Base-by-base conservation (phyloP, 2,329 filamentous ascomycete genomes). In the Fusarium ambrosium region DNA sequence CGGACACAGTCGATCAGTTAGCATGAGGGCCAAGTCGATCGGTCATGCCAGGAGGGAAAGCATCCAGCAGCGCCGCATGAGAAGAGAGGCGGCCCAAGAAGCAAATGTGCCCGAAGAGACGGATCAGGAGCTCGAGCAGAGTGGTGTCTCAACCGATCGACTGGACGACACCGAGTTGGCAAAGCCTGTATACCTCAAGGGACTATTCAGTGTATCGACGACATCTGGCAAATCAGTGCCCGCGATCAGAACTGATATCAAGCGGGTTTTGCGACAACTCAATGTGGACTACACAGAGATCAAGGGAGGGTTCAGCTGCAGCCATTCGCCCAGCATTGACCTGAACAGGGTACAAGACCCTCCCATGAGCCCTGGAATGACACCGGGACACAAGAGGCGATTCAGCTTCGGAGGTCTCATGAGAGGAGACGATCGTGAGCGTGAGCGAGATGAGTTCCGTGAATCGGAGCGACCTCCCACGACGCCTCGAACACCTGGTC, bases 101-200 rank as follows among this genome's bases (percentile, higher is more conserved):
- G 91, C 92, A 22, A 94, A 97, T 77, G 93, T 98, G 3, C 94
- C 94, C 0, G 96, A 98, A 82, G 97, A 98, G 84, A 97, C 95
- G 0, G 95, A 97, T 79, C 90, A 92, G 59, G 95, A 98, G 67
- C 85, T 94, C 29, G 89, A 91, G 68, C 86, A 87, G 37, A 92
- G 89, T 68, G 89, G 89, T 4, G 83, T 88, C 32, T 92, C 91
- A 10, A 90, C 88, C 2, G 91, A 92, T 45, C 85, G 89, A 27
- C 82, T 92, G 11, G 89, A 91, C 71, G 91, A 90, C 76, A 92
- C 93, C 6, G 95, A 97, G 76, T 90, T 96, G 70, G 92, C 96
- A 63, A 98, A 98, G 82, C 97, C 97, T 0, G 97, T 98, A 4
- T 98, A 93, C 82, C 89, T 99, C 67, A 99, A 98, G 84, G 97